These are phyloP conservation scores for Rubia yunnanensis DNA, from an alignment of 257 asterid genomes.

Conservation along the genomic window DNA sequence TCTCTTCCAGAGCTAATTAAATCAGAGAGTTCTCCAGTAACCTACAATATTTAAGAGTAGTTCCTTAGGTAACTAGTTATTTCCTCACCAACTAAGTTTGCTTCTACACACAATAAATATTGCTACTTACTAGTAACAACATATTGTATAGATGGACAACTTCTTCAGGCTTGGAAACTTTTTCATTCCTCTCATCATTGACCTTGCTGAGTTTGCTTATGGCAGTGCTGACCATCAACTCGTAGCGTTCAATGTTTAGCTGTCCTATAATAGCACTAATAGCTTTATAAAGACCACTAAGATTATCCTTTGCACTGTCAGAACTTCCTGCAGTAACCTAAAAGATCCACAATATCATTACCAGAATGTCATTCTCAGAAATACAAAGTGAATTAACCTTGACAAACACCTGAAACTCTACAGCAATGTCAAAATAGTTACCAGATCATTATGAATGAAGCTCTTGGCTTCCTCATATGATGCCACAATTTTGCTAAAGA, in stretches of 20 bases:
- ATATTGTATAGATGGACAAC: slow-evolving; percentile 87
- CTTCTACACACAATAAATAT: slow-evolving; percentile 6
- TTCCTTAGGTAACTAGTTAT: slow-evolving; percentile 16
- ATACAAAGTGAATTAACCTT: not conserved
- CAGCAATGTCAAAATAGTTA: slow-evolving; percentile 17
- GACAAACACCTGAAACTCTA: not conserved
- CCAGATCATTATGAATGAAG: slow-evolving; percentile 84
- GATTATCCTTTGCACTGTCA: slow-evolving; percentile 80
- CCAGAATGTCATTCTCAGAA: slow-evolving; percentile 11
- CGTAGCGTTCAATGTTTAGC: slow-evolving; percentile 91
- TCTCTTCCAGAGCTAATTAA: slow-evolving; percentile 94
- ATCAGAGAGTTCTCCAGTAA: slow-evolving; percentile 79
- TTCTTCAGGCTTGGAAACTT: slow-evolving; percentile 92
- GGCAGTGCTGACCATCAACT: slow-evolving; percentile 72
- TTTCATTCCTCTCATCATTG: slow-evolving; percentile 83
- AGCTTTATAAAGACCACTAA: slow-evolving; percentile 96
- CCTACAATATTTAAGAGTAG: slow-evolving; percentile 39
- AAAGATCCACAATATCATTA: slow-evolving; percentile 18
- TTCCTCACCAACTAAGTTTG: not conserved
- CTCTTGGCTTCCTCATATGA: slow-evolving; percentile 90
- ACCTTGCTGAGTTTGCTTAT: slow-evolving; percentile 68
- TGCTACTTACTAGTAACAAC: slow-evolving; percentile 53
- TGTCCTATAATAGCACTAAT: slow-evolving; percentile 82
- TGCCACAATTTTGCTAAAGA: slow-evolving; percentile 85
- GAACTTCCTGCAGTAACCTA: slow-evolving; percentile 85